Evolutionary conservation across 768 basidiomycete species (phyloP), one percentile per base, ranked within the genome.

Genomic region (Filobasidium floriforme): DNA sequence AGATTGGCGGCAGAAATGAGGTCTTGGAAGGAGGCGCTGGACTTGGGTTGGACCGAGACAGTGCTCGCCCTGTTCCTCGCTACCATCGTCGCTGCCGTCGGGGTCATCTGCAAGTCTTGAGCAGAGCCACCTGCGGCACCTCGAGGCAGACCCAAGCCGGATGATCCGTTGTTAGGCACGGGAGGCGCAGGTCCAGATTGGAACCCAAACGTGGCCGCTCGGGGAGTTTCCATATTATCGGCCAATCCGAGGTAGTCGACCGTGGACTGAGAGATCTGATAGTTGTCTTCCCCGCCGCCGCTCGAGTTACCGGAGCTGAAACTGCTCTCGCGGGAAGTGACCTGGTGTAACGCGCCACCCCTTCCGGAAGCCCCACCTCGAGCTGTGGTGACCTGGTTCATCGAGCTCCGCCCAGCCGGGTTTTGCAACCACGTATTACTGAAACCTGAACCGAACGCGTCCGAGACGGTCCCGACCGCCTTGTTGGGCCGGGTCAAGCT

Each of bases 211-310:
- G 59, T 55, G n/a, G 65, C 49, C 41, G 65, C 65, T 40, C 65
- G 65, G 37, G 74, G 68, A 1, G 72, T 63, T 10, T 70, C 69
- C 22, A 51, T 61, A 22, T 75, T 80, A 69, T 91, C 93, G 72
- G 92, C 94, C 72, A 98, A 83, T 52, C 94, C 94, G 60, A 98
- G 88, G 79, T 97, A 97, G 79, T 96, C 93, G 68, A 98, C 84
- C 29, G 94, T 97, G 75, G 92, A 90, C 54, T 92, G 89, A 72
- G 92, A 89, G 77, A 90, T 89, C 60, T 91, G 88, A 62, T 96
- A 93, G 51, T 72, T 73, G 26, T 84, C 82, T n/a, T 82, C 70
- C 7, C 74, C 63, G 18, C 72, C 71, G 0, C 69, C 68, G 51
- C 67, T 71, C 12, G 74, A 73, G 49, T 74, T 71, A 11, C 70